phyloP scores from a whole-genome alignment of 1,139 yeast species.

The Candida labiduridarum region DNA sequence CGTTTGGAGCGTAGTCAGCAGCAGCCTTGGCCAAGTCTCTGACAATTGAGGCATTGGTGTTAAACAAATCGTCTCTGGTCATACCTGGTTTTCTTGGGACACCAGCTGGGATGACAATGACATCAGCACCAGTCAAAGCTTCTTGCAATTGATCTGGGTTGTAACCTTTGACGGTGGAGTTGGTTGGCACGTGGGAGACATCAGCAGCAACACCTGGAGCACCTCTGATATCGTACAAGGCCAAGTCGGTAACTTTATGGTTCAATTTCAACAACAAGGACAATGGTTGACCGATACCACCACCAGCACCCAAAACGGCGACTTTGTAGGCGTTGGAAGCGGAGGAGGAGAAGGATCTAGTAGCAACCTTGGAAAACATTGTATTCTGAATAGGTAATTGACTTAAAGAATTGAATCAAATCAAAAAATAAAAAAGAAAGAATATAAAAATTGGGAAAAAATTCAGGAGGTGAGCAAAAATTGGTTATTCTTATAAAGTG shows the following conservation, averaged over 20 bases:
- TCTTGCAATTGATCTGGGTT: conserved; percentile 61
- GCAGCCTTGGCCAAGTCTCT: conserved; percentile 80
- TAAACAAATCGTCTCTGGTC: conserved; percentile 95
- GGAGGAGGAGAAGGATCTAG: conserved; percentile 68
- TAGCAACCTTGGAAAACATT: conserved; percentile 52
- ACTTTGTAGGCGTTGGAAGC: conserved; percentile 70
- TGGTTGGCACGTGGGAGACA: conserved; percentile 85
- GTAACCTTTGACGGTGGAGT: conserved; percentile 68
- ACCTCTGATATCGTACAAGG: conserved; percentile 86
- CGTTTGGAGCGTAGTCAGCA: conserved; percentile 73
- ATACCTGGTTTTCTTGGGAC: conserved; percentile 98
- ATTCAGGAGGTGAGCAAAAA: not conserved
- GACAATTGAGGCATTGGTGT: conserved; percentile 90
- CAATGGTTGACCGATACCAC: conserved; percentile 94
- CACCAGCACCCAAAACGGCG: conserved; percentile 78
- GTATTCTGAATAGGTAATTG: conserved; percentile 5
- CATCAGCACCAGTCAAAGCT: conserved; percentile 72
- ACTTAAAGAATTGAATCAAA: not conserved
- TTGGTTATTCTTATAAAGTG: not conserved
- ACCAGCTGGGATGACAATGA: conserved; percentile 93
- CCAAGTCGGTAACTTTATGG: conserved; percentile 60
- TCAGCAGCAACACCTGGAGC: conserved; percentile 95
- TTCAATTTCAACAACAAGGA: conserved; percentile 78
- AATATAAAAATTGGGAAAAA: conserved; percentile 4
- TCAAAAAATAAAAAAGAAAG: conserved; percentile 2